Percentiles rank a stretch among this genome's conserved stretches.
These are phyloP conservation scores for Stellera chamaejasme DNA, from an alignment of 345 rosid genomes.

Conservation along the genomic window DNA sequence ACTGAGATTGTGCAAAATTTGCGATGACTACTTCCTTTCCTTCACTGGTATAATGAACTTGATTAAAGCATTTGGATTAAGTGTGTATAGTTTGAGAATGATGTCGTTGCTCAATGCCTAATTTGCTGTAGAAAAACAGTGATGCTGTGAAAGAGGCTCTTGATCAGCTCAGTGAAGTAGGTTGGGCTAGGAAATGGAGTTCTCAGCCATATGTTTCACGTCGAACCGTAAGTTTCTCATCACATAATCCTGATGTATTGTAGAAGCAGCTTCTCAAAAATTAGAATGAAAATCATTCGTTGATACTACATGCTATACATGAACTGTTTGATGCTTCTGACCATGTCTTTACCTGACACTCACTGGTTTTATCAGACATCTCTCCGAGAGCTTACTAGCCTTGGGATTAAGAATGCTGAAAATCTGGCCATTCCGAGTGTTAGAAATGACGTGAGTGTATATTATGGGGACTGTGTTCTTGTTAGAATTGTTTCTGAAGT, in stretches of 20 bases:
- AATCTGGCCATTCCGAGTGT: conserved; percentile 92
- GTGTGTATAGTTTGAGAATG: no score
- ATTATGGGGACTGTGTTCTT: neutral
- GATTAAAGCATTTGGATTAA: no score
- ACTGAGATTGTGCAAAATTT: no score
- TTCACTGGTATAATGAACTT: no score
- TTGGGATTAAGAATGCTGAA: conserved; percentile 85
- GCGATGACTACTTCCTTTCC: no score
- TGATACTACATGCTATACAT: conserved; percentile 6
- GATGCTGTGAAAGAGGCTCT: conserved; percentile 76
- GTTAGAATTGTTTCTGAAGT: neutral
- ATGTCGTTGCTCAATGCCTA: no score
- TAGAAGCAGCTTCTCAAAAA: conserved; percentile 11
- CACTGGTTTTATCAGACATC: conserved; percentile 45
- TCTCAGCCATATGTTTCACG: conserved; percentile 94
- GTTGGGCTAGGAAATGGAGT: conserved; percentile 94
- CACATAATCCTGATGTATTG: conserved; percentile 17
- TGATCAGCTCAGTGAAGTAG: conserved; percentile 50
- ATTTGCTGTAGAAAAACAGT: conserved; percentile 64
- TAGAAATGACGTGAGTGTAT: conserved; percentile 69
- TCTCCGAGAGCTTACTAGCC: conserved; percentile 65
- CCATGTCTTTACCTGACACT: neutral
- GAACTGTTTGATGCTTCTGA: conserved; percentile 8
- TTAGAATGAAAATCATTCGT: conserved; percentile 13
- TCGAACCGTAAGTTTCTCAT: conserved; percentile 68